These are phyloP conservation scores for Corylus avellana DNA, from an alignment of 306 rosid genomes.

Conservation along the genomic window DNA sequence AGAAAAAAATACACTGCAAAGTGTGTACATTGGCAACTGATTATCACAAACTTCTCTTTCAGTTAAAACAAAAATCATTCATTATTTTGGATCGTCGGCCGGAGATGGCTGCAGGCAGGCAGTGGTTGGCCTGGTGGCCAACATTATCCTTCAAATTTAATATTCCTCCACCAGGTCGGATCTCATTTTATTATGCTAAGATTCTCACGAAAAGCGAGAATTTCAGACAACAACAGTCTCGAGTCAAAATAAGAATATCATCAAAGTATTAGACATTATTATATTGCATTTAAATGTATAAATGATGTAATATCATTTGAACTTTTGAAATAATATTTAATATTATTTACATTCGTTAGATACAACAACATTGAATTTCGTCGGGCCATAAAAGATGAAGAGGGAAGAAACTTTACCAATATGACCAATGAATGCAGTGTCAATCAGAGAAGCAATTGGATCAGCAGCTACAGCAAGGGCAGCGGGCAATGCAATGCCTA, in stretches of 20 bases:
- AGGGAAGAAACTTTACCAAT: conserved; percentile 45
- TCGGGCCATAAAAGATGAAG: too few species aligned
- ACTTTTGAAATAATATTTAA: too few species aligned
- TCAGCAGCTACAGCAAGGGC: conserved; percentile 97
- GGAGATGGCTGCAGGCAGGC: neutral
- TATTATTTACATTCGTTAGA: too few species aligned
- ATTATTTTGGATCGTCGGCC: neutral
- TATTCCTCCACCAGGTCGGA: neutral
- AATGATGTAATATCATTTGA: too few species aligned
- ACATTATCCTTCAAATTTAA: neutral
- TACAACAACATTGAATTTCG: too few species aligned
- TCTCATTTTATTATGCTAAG: too few species aligned
- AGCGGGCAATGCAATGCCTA: conserved; percentile 88
- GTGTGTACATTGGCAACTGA: neutral
- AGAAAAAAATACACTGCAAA: neutral
- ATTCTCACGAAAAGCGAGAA: too few species aligned
- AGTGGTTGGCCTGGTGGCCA: neutral
- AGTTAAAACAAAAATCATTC: neutral
- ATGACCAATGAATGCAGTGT: conserved; percentile 97
- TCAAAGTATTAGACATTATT: too few species aligned
- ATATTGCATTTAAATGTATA: too few species aligned
- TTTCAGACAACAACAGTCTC: too few species aligned
- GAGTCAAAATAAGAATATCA: too few species aligned
- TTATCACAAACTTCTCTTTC: neutral
- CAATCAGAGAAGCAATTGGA: conserved; percentile 94